These are phyloP conservation scores for Ustilago loliicola DNA, from an alignment of 1,284 basidiomycete genomes.

Conservation along the genomic window DNA sequence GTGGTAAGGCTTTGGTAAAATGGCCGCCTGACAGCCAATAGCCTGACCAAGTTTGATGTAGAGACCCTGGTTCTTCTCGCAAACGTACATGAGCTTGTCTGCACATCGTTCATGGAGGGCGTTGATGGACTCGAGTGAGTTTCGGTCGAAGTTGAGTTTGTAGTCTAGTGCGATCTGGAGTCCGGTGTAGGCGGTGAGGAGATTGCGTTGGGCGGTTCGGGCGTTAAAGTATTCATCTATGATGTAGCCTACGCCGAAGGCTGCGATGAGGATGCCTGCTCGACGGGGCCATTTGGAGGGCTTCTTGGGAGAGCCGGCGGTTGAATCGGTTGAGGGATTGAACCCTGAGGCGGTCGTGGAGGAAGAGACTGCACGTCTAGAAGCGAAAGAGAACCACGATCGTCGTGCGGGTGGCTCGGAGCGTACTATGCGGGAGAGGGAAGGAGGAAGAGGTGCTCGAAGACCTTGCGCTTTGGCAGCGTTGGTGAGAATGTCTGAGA, in stretches of 20 bases:
- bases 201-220: conserved; percentile 52
- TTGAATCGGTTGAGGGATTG: neutral
- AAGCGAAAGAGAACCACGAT: conserved; percentile 27
- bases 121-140: conserved; percentile 54
- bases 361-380: conserved; percentile 7
- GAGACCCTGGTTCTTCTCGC: conserved; percentile 63
- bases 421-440: conserved; percentile 22
- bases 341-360: neutral
- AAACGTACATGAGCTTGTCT: conserved; percentile 55
- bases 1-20: conserved; percentile 64
- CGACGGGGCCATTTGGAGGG: conserved; percentile 21
- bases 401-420: conserved; percentile 28
- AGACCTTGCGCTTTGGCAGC: conserved; percentile 31
- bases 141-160: conserved; percentile 64
- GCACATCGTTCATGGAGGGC: conserved; percentile 63
- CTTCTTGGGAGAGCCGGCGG: neutral
- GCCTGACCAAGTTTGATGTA: conserved; percentile 66
- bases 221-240: conserved; percentile 52
- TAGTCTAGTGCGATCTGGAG: conserved; percentile 62
- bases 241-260: conserved; percentile 25
- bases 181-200: conserved; percentile 55
- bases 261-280: conserved; percentile 18
- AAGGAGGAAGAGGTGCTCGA: conserved; percentile 21
- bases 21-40: conserved; percentile 58
- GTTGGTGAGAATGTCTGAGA: conserved; percentile 40